Evolutionary conservation across 2,329 filamentous ascomycete species (phyloP), one percentile per base, ranked within the genome.

Genomic region (Geosmithia flava): DNA sequence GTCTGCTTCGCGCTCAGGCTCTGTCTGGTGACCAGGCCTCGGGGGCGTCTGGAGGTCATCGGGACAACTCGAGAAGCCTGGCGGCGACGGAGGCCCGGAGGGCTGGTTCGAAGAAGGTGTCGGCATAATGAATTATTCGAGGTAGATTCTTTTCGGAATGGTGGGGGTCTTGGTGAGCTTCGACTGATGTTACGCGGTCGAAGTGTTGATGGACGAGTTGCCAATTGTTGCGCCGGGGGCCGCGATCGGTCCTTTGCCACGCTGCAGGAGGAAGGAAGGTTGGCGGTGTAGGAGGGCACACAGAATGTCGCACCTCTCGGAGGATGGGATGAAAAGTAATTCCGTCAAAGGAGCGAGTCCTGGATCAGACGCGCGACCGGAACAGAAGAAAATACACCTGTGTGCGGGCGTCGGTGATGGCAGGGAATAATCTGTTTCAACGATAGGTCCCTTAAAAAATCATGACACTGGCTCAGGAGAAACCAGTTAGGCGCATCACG

Each of bases 31-130:
- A 16, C 41, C 46, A 15, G 20, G 16, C n/a, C 42, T 33, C 15
- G 52, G 45, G 17, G 43, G 20, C 16, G 49, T 47, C 30, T 49
- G 64, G 15, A 62, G 56, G 23, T 71, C 66, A 49, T 72, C 69
- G 50, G 69, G 69, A 49, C 69, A 72, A 53, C 67, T 67, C 44
- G 66, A 66, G 53, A 69, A 67, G 4, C 63, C 60, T 49, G 60
- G 61, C 43, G 66, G 62, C 44, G 66, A 65, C 40, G 62, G 56
- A 30, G 62, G 61, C 52, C 64, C 60, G 43, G 65, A 59, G 44
- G 64, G 63, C 50, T 62, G 63, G 54, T 68, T 67, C 47, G 66
- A 64, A 16, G 69, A 71, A 49, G 69, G 69, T 20, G 69, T 72
- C 52, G 69, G 69, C 69, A 72, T 72, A 53, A 49, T 66, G 49